Conservation (phyloP, 805 yeast species). For the Ogataea zsoltii region DNA sequence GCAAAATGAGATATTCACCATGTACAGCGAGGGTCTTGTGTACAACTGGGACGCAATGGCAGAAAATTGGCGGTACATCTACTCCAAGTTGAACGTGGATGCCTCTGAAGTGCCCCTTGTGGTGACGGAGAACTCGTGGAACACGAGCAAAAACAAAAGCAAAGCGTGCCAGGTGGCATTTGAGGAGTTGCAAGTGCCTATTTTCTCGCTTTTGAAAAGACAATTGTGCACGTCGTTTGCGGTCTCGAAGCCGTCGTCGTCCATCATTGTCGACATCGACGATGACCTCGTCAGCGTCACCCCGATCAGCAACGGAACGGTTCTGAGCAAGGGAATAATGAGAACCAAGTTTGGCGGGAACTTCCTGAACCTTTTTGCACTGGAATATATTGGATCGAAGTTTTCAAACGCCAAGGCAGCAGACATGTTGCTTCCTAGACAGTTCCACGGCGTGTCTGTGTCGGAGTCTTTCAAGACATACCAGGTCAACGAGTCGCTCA, state of each 20-base stretch:
- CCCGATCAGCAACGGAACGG: constrained; percentile 74
- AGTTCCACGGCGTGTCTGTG: constrained; percentile 28
- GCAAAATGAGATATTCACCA: constrained; percentile 53
- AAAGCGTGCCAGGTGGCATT: constrained; percentile 72
- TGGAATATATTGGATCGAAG: constrained; percentile 44
- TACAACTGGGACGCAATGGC: constrained; percentile 74
- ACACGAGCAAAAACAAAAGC: constrained; percentile 54
- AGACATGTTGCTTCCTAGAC: constrained; percentile 36
- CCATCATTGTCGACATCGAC: constrained; percentile 81
- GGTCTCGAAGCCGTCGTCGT: constrained; percentile 69
- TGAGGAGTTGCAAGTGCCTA: constrained; percentile 72
- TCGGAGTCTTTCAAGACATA: constrained; percentile 41
- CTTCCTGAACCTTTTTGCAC: constrained; percentile 66
- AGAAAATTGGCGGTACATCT: constrained; percentile 68
- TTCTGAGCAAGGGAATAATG: constrained; percentile 62
- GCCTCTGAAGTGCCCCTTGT: constrained; percentile 65
- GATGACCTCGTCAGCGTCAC: constrained; percentile 68
- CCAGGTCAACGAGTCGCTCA: constrained; percentile 42
- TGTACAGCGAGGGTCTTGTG: constrained; percentile 61
- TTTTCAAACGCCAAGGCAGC: constrained; percentile 32
- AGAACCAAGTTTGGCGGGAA: constrained; percentile 84
- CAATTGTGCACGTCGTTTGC: constrained; percentile 80
- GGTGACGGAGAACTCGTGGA: constrained; percentile 63
- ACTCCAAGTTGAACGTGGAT: constrained; percentile 49
- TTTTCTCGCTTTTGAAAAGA: constrained; percentile 70